Percentiles rank a stretch among this genome's conserved stretches.
Evolutionary conservation across 1,139 yeast species (phyloP).

Genomic region (Candida tunisiensis): DNA sequence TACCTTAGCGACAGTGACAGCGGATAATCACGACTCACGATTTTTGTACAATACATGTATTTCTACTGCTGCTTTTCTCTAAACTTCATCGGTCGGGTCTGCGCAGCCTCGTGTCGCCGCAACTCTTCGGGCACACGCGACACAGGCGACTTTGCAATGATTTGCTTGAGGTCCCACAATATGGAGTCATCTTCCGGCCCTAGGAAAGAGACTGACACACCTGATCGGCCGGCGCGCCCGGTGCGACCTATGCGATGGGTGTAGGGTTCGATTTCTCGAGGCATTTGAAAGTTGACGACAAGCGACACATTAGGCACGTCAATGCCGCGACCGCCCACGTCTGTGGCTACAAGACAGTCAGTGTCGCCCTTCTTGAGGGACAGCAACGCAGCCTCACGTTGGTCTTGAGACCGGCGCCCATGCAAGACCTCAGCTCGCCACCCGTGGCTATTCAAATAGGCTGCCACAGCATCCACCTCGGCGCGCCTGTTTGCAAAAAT

Average conservation of each 20-base stretch:
- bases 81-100: no score
- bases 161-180: conserved; percentile 33
- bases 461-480: conserved; percentile 50
- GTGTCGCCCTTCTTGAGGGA: conserved; percentile 45
- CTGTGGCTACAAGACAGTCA: conserved; percentile 73
- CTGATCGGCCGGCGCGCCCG: conserved; percentile 80
- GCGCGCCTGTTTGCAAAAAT: conserved; percentile 68
- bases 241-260: conserved; percentile 93
- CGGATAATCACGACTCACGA: no score
- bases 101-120: no score
- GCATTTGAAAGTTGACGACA: conserved; percentile 78
- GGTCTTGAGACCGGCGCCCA: conserved; percentile 79
- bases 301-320: conserved; percentile 76
- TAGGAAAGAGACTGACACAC: conserved; percentile 59
- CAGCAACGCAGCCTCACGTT: conserved; percentile 62
- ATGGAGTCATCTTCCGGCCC: conserved; percentile 39
- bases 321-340: conserved; percentile 93
- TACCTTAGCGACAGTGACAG: no score
- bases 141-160: conserved; percentile 29
- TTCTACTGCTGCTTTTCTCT: no score
- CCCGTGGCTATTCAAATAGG: conserved; percentile 29
- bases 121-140: conserved; percentile 39
- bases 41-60: no score
- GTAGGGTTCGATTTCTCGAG: conserved; percentile 61
- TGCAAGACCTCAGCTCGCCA: conserved; percentile 50